Conservation (phyloP, 2,329 filamentous ascomycete species). For the Sphaerulina populicola region DNA sequence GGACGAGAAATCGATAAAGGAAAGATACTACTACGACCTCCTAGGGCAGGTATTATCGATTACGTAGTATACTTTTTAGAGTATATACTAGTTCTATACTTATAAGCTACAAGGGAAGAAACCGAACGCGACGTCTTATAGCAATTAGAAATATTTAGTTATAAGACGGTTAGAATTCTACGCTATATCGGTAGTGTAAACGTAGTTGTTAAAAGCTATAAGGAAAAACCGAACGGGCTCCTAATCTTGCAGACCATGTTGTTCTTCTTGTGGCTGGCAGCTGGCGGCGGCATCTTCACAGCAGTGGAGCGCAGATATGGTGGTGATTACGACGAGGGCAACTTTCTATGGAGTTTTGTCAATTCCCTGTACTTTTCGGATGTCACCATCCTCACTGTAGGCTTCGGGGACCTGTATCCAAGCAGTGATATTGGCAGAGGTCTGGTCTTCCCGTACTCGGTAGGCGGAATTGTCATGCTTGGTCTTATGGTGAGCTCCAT, state of each 20-base stretch:
- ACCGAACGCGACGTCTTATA: no score
- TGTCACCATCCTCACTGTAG: conserved; percentile 55
- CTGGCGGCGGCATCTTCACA: conserved; percentile 69
- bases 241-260: conserved; percentile 88
- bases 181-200: no score
- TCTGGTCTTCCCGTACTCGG: conserved; percentile 72
- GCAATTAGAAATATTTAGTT: no score
- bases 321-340: conserved; percentile 21
- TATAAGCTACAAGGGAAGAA: no score
- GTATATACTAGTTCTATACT: no score
- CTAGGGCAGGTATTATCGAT: no score
- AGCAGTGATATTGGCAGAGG: conserved; percentile 53
- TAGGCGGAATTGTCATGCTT: conserved; percentile 74
- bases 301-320: conserved; percentile 49
- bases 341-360: conserved; percentile 56
- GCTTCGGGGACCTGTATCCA: conserved; percentile 55
- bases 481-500: conserved; percentile 78
- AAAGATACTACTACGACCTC: no score
- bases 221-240: no score
- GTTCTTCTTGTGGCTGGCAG: conserved; percentile 70
- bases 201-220: no score
- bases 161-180: no score
- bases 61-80: no score
- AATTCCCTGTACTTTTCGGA: conserved; percentile 63
- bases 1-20: no score